Evolutionary conservation across 169 alveolate species (phyloP).

Genomic region (Cryptosporidium baileyi): DNA sequence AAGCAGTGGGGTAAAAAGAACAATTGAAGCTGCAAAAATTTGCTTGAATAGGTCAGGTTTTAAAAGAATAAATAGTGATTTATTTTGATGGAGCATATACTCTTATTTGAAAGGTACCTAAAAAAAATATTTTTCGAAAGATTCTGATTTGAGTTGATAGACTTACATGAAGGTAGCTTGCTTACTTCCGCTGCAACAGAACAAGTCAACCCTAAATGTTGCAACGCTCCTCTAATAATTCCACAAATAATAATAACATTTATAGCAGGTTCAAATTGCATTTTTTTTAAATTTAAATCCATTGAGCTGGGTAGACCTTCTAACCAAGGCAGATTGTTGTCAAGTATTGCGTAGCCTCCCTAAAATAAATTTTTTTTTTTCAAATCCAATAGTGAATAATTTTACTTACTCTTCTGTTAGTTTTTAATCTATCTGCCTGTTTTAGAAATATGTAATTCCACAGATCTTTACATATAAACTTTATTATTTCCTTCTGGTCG

Average conservation of each 20-base stretch:
- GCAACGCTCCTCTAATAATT: slow-evolving; percentile 76
- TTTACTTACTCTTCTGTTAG: slow-evolving; percentile 70
- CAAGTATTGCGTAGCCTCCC: slow-evolving; percentile 75
- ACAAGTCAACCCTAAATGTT: slow-evolving; percentile 73
- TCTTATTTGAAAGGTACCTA: slow-evolving; percentile 63
- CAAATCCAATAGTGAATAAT: background rate
- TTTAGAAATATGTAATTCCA: slow-evolving; percentile 74
- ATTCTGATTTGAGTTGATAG: background rate
- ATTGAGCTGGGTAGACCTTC: slow-evolving; percentile 51
- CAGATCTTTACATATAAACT: slow-evolving; percentile 75
- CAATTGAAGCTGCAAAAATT: background rate
- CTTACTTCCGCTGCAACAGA: slow-evolving; percentile 75
- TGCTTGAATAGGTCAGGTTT: background rate
- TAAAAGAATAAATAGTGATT: background rate
- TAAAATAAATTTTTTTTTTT: background rate
- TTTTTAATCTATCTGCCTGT: slow-evolving; percentile 77
- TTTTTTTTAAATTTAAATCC: background rate
- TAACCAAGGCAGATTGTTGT: slow-evolving; percentile 72
- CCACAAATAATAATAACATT: slow-evolving; percentile 74
- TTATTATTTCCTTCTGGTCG: slow-evolving; percentile 74
- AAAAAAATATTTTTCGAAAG: background rate
- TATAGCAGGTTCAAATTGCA: slow-evolving; percentile 69
- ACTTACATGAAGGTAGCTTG: slow-evolving; percentile 72
- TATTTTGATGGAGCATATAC: slow-evolving; percentile 69
- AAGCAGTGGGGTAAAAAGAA: slow-evolving; percentile 30